Evolutionary conservation across 768 basidiomycete species (phyloP), one percentile per base, ranked within the genome.

Genomic region (Termitomyces sp.): DNA sequence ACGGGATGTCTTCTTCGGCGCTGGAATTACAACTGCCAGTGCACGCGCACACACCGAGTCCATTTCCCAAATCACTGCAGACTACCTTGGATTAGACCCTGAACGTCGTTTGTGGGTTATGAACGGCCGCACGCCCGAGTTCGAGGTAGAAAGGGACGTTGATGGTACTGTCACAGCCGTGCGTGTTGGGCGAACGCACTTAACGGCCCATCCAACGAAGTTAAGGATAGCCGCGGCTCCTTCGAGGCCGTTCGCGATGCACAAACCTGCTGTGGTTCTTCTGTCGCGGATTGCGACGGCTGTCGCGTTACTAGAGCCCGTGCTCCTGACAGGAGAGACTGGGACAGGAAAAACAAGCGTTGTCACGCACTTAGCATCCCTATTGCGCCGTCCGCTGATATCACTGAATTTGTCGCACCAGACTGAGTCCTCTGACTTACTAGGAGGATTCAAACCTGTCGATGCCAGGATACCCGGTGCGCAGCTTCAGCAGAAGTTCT

Each of bases 291-390:
- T 98, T 40, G 84, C 86, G 2, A 86, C 84, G 23, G 83, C 89
- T 0, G 77, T 94, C 49, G 78, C 86, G 0, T 76, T 89, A 49
- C 73, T 74, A 14, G 97, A 99, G 68, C 94, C 97, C 5, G 78
- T 95, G 5, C 81, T 99, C 8, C 81, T 99, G 28, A 94, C 95
- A 0, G 97, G 97, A 49, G 97, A 99, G 76, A 99, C 97, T 2
- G 97, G 97, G n/a, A 99, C 97, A 1, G 97, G 97, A 14, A 99
- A 99, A 74, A 99, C 97, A 0, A 95, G 95, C 55, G 82, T 86
- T 20, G 84, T 99, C 16, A 91, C 94, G 3, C 86, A 97, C 66
- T 79, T 98, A 33, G 89, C 97, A 12, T 80, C 86, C 2, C 72
- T 91, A n/a, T 80, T 97, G 32, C 81, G 80, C 7, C 82, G 84